Conservation (phyloP, 352 stramenopile species). For the Phytophthora sansomeana region DNA sequence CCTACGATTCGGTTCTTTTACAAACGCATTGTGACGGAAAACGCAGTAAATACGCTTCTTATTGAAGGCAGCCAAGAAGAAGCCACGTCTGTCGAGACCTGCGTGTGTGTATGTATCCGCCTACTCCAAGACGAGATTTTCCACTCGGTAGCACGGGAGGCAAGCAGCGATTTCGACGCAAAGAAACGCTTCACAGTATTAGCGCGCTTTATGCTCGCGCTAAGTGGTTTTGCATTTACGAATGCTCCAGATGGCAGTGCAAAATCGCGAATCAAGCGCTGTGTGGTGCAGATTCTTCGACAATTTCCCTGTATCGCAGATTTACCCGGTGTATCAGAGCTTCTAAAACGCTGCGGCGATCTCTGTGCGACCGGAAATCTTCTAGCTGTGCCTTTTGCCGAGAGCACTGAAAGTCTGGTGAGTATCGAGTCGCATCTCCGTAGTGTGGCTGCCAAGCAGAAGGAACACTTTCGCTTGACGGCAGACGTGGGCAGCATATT, state of each 20-base stretch:
- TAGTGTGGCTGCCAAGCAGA: constrained; percentile 44
- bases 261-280: constrained; percentile 38
- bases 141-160: constrained; percentile 23
- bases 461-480: constrained; percentile 52
- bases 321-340: constrained; percentile 24
- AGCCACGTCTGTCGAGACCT: constrained; percentile 38
- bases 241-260: constrained; percentile 32
- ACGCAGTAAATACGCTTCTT: constrained; percentile 48
- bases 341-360: constrained; percentile 29
- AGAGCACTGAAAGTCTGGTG: constrained; percentile 29
- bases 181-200: constrained; percentile 44
- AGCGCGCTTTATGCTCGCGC: constrained; percentile 40
- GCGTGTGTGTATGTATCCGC: constrained; percentile 47
- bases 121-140: constrained; percentile 68
- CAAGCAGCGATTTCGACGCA: neutral
- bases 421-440: constrained; percentile 33
- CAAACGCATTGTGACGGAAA: constrained; percentile 60
- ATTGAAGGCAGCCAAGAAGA: constrained; percentile 27
- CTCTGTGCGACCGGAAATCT: constrained; percentile 9
- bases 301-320: constrained; percentile 40
- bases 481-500: constrained; percentile 64
- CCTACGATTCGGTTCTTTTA: constrained; percentile 54
- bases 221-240: constrained; percentile 38
- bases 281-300: constrained; percentile 40
- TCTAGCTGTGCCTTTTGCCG: constrained; percentile 11